phyloP scores from a whole-genome alignment of 2,329 filamentous ascomycete species.

The Penicillium sp. region DNA sequence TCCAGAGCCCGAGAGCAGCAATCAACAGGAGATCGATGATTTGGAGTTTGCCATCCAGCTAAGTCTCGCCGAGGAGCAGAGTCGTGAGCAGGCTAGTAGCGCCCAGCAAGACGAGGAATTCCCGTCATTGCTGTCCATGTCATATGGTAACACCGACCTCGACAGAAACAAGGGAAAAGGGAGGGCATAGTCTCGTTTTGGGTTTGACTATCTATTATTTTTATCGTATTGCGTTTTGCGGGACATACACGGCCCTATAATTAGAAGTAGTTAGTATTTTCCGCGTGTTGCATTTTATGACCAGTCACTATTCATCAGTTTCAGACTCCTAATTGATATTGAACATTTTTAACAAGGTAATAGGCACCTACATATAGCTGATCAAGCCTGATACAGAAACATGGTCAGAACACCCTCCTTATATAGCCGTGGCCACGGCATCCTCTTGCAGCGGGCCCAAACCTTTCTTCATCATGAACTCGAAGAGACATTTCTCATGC shows the following conservation, averaged over 20 bases:
- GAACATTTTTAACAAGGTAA: neutral
- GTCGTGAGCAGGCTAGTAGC: slow-evolving; percentile 28
- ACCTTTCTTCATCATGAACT: neutral
- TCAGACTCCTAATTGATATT: neutral
- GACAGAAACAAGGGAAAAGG: slow-evolving; percentile 34
- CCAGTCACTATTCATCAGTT: neutral
- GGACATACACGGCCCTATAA: neutral
- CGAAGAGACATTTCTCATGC: neutral
- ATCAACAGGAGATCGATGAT: slow-evolving; percentile 51
- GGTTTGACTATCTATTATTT: neutral
- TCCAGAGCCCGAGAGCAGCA: slow-evolving; percentile 30
- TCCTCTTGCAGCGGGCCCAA: neutral
- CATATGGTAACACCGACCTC: slow-evolving; percentile 22
- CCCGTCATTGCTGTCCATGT: slow-evolving; percentile 22
- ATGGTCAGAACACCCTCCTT: neutral
- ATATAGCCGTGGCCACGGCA: neutral
- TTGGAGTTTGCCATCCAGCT: slow-evolving; percentile 60
- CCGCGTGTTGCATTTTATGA: neutral
- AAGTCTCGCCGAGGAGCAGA: slow-evolving; percentile 58
- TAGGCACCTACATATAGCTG: too few relatives aligned
- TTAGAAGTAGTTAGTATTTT: neutral
- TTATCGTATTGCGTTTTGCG: neutral
- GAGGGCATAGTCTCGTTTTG: neutral
- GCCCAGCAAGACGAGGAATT: slow-evolving; percentile 29
- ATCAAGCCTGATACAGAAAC: neutral